Evolutionary conservation across 1,284 basidiomycete species (phyloP), one percentile per base, ranked within the genome.

Genomic region (Paramarasmius palmivorus): DNA sequence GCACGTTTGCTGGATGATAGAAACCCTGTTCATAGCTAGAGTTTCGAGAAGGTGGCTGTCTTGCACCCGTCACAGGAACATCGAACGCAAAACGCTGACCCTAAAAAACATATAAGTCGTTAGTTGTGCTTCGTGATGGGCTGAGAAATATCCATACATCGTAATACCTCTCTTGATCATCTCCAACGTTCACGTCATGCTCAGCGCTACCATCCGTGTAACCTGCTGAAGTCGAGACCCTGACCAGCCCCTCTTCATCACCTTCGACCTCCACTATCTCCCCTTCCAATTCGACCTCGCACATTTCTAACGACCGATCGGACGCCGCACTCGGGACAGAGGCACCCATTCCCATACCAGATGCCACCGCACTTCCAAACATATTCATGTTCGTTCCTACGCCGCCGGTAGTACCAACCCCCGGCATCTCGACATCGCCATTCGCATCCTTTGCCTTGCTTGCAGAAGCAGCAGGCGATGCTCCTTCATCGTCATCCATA

Each of bases 261-360:
- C 81, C 79, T 32, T 74, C 72, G 26, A 84, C 77, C 49, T 85
- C 83, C 22, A 76, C 76, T 50, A 86, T 75, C 50, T 78, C 71
- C 10, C 79, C 81, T 20, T 71, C 71, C 35, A 85, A 76, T 68
- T 86, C 84, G 36, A 86, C 76, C 62, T 83, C 81, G 61, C 79
- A 84, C 68, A 81, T 73, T 57, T 74, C 73, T 57, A 81, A 72
- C 17, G 55, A 42, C 9, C 36, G 19, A 64, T 81, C 2, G 35
- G 47, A 49, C 32, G 36, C 35, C 14, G 26, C 29, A n/a, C n/a
- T n/a, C n/a, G n/a, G n/a, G 4, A 29, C 14, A 36, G 63, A 57
- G 14, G 60, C 55, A 9, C 57, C 58, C 68, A 68, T 68, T 0
- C 68, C 63, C 66, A 68, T 66, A 0, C 63, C 65, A 56, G 67